Evolutionary conservation across 2,329 filamentous ascomycete genomes (phyloP).

Genomic region (Fusarium begoniae): DNA sequence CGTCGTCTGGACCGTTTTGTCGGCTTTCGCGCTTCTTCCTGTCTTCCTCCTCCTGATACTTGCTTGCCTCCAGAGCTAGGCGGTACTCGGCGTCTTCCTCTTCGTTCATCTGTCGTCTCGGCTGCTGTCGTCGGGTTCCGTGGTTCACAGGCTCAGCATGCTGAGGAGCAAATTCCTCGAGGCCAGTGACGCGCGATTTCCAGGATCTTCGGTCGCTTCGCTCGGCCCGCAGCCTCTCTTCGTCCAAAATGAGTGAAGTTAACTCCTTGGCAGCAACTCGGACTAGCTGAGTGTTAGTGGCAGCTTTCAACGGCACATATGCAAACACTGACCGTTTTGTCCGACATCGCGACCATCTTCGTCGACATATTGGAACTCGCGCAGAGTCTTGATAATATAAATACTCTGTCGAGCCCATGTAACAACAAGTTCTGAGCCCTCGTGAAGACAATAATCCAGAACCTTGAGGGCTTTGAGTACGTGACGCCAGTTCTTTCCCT

Average conservation of each 20-base stretch:
- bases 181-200: slow-evolving; percentile 95
- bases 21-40: slow-evolving; percentile 74
- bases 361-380: slow-evolving; percentile 96
- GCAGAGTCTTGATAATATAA: slow-evolving; percentile 97
- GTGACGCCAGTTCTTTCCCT: slow-evolving; percentile 99
- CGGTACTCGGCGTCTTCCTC: slow-evolving; percentile 92
- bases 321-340: slow-evolving; percentile 79
- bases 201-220: slow-evolving; percentile 91
- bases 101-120: slow-evolving; percentile 65
- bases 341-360: slow-evolving; percentile 96
- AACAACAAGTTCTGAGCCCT: slow-evolving; percentile 94
- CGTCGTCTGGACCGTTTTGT: slow-evolving; percentile 66
- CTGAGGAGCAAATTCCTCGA: slow-evolving; percentile 78
- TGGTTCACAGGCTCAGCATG: slow-evolving; percentile 48
- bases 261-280: slow-evolving; percentile 96
- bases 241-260: slow-evolving; percentile 89
- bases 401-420: slow-evolving; percentile 98
- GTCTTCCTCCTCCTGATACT: slow-evolving; percentile 93
- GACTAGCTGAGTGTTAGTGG: slow-evolving; percentile 63
- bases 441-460: slow-evolving; percentile 96
- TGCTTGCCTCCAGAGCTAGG: slow-evolving; percentile 93
- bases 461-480: slow-evolving; percentile 98
- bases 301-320: not conserved
- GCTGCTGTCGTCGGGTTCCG: slow-evolving; percentile 53
- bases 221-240: slow-evolving; percentile 90